phyloP scores from a whole-genome alignment of 139 green algal genomes.

The Chlorella vulgaris region DNA sequence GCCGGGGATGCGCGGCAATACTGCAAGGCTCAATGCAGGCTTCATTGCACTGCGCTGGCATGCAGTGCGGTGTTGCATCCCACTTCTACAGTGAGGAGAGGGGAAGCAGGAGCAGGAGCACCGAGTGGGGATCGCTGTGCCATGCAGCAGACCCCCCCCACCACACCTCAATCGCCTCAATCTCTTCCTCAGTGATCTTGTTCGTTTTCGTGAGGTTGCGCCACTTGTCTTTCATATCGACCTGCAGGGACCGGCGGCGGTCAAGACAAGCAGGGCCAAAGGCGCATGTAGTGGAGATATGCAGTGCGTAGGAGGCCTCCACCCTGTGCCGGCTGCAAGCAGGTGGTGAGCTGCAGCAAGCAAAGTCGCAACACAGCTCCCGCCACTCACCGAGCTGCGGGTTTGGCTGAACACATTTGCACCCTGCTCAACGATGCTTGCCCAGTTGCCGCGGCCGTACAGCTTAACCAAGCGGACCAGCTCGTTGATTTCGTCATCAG shows the following conservation, averaged over 20 bases:
- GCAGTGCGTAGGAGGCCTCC: too few relatives aligned
- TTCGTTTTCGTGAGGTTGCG: slow-evolving; percentile 7
- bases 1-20: too few relatives aligned
- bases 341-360: background rate
- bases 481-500: background rate
- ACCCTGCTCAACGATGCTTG: background rate
- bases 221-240: slow-evolving; percentile 28
- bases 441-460: slow-evolving; percentile 24
- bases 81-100: too few relatives aligned
- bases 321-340: too few relatives aligned
- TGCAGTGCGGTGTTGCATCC: too few relatives aligned
- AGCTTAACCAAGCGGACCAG: slow-evolving; percentile 17
- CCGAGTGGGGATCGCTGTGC: too few relatives aligned
- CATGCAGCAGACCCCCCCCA: background rate
- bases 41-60: too few relatives aligned
- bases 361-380: background rate
- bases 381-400: slow-evolving; percentile 7
- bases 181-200: background rate
- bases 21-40: too few relatives aligned
- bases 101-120: too few relatives aligned
- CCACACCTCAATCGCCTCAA: slow-evolving; percentile 10
- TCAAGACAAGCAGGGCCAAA: background rate
- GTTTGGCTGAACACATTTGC: background rate
- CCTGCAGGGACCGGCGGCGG: background rate
- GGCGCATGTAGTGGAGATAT: too few relatives aligned